Evolutionary conservation across 2,329 filamentous ascomycete species (phyloP).

Genomic region (Talaromyces sp.): DNA sequence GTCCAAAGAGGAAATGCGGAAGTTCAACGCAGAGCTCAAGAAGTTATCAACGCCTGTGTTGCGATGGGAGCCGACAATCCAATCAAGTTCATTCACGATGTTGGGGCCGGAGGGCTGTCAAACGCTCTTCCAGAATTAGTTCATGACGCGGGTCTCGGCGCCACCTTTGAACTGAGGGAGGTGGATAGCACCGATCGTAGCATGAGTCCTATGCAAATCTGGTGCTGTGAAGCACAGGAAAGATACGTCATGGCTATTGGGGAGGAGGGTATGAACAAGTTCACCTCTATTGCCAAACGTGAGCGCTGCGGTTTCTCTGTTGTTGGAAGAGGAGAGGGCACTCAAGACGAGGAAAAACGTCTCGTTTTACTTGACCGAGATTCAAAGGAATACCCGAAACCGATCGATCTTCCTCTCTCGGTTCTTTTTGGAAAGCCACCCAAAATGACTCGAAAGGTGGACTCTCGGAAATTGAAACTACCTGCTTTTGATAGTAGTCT

Average conservation of each 20-base stretch:
- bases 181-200: slow-evolving; percentile 83
- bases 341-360: slow-evolving; percentile 58
- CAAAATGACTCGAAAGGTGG: slow-evolving; percentile 71
- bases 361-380: slow-evolving; percentile 79
- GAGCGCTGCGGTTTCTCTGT: slow-evolving; percentile 91
- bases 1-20: slow-evolving; percentile 97
- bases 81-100: slow-evolving; percentile 95
- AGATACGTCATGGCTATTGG: slow-evolving; percentile 90
- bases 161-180: slow-evolving; percentile 89
- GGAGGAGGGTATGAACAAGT: slow-evolving; percentile 68
- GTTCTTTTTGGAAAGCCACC: slow-evolving; percentile 82
- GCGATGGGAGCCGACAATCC: slow-evolving; percentile 79
- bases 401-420: slow-evolving; percentile 85
- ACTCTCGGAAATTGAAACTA: slow-evolving; percentile 62
- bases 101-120: slow-evolving; percentile 84
- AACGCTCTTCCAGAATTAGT: slow-evolving; percentile 84
- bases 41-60: slow-evolving; percentile 94
- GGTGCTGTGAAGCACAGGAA: slow-evolving; percentile 97
- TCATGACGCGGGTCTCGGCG: slow-evolving; percentile 85
- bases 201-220: slow-evolving; percentile 95
- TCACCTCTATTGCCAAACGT: slow-evolving; percentile 64
- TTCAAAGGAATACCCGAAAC: slow-evolving; percentile 65
- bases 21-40: slow-evolving; percentile 90
- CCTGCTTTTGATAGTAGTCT: slow-evolving; percentile 71
- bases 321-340: slow-evolving; percentile 69